Percentiles rank a stretch among this genome's conserved stretches.
phyloP scores from a whole-genome alignment of 129 eudicot species.

The Glebionis coronaria region DNA sequence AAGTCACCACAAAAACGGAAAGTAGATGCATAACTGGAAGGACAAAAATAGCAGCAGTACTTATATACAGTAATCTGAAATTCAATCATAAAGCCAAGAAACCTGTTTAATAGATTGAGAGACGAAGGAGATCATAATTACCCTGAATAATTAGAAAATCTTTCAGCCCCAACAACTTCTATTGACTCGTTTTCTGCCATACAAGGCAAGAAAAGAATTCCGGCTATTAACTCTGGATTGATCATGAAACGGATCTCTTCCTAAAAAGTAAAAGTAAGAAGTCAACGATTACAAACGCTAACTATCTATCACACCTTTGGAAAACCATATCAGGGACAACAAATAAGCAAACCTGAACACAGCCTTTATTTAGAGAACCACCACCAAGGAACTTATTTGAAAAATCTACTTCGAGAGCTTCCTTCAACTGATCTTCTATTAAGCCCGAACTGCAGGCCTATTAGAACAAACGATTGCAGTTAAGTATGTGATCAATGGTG shows the following conservation, averaged over 20 bases:
- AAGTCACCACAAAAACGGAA: conserved; percentile 71
- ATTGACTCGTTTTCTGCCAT: conserved; percentile 96
- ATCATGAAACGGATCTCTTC: conserved; percentile 98
- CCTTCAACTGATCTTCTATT: too few species aligned
- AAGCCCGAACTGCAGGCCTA: too few species aligned
- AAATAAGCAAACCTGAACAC: too few species aligned
- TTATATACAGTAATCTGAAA: neutral
- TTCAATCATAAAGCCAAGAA: conserved; percentile 10
- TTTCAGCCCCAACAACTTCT: conserved; percentile 79
- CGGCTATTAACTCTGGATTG: conserved; percentile 87
- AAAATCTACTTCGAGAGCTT: too few species aligned
- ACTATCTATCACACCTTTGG: too few species aligned
- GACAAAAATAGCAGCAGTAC: conserved; percentile 7
- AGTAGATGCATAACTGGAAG: conserved; percentile 73
- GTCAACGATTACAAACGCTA: too few species aligned
- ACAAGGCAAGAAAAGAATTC: conserved; percentile 90
- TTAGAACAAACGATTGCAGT: too few species aligned
- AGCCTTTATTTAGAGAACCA: too few species aligned
- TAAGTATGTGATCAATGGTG: too few species aligned
- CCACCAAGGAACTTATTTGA: too few species aligned
- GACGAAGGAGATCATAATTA: conserved; percentile 26
- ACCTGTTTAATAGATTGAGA: neutral
- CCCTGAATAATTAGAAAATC: conserved; percentile 88
- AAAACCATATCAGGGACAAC: too few species aligned
- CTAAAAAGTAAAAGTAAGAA: conserved; percentile 33